Conservation (phyloP, 768 basidiomycete genomes). For the Hemileccinum rubropunctum region DNA sequence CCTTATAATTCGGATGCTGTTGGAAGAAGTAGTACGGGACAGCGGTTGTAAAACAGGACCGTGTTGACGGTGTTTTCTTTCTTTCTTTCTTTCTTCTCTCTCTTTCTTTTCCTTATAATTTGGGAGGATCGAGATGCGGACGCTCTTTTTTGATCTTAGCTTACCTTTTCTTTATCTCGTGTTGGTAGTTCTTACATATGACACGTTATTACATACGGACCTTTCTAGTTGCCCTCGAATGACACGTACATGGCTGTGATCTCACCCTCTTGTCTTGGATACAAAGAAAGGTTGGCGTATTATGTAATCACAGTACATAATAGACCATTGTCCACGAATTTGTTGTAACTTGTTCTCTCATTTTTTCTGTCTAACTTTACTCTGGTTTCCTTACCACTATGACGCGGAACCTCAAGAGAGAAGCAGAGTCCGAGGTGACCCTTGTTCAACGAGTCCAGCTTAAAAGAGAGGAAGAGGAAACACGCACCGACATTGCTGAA, state of each 20-base stretch:
- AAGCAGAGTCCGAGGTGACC: no score
- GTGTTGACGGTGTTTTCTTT: background rate
- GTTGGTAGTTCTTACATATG: background rate
- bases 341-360: no score
- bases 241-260: conserved; percentile 9
- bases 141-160: background rate
- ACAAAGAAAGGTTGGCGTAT: no score
- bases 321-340: no score
- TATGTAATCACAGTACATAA: no score
- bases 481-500: no score
- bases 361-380: no score
- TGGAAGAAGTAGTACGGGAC: conserved; percentile 26
- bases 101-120: background rate
- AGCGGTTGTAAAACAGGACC: conserved; percentile 21
- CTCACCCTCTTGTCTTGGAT: no score
- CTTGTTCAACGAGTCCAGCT: no score
- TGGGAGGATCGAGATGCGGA: conserved; percentile 7
- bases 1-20: conserved; percentile 24
- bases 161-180: background rate
- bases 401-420: no score
- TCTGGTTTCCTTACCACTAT: no score
- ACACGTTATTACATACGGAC: conserved; percentile 6
- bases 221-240: background rate
- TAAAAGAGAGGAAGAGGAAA: no score
- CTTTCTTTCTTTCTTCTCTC: background rate